Percentiles rank a stretch among this genome's conserved stretches.
Evolutionary conservation across 225 moss, liverwort and hornwort species (phyloP).

Genomic region (Asterella californica): DNA sequence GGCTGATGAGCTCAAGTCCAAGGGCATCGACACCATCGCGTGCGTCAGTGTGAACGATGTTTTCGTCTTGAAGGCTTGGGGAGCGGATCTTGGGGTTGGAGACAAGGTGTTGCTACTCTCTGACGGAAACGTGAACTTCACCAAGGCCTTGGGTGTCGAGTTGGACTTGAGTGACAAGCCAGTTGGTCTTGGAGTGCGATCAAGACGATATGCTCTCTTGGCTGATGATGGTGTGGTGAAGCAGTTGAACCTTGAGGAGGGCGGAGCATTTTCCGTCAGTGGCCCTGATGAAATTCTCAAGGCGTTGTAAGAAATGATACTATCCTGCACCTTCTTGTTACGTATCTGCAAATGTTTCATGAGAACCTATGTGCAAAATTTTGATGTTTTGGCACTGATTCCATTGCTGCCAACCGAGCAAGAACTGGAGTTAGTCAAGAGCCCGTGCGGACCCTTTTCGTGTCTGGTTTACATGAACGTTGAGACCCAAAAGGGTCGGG

Average conservation of each 20-base stretch:
- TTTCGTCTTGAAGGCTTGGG: slow-evolving; percentile 92
- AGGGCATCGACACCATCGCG: slow-evolving; percentile 72
- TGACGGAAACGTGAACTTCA: slow-evolving; percentile 67
- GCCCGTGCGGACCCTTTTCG: neutral
- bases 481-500: neutral
- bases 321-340: slow-evolving; percentile 12
- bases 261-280: slow-evolving; percentile 80
- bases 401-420: neutral
- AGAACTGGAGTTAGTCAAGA: neutral
- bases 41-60: slow-evolving; percentile 82
- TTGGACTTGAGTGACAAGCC: slow-evolving; percentile 85
- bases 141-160: slow-evolving; percentile 65
- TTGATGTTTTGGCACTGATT: slow-evolving; percentile 3
- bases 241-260: slow-evolving; percentile 80
- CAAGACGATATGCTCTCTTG: slow-evolving; percentile 71
- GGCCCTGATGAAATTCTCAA: slow-evolving; percentile 83
- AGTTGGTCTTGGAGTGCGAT: slow-evolving; percentile 65
- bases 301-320: slow-evolving; percentile 37
- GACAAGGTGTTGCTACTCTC: slow-evolving; percentile 79
- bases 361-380: slow-evolving; percentile 6
- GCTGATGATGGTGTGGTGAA: slow-evolving; percentile 81
- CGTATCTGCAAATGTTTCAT: neutral
- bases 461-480: neutral
- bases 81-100: slow-evolving; percentile 62
- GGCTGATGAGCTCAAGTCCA: slow-evolving; percentile 67